These are phyloP conservation scores for Mycosphaerella sp. DNA, from an alignment of 2,329 filamentous ascomycete species.

Conservation along the genomic window DNA sequence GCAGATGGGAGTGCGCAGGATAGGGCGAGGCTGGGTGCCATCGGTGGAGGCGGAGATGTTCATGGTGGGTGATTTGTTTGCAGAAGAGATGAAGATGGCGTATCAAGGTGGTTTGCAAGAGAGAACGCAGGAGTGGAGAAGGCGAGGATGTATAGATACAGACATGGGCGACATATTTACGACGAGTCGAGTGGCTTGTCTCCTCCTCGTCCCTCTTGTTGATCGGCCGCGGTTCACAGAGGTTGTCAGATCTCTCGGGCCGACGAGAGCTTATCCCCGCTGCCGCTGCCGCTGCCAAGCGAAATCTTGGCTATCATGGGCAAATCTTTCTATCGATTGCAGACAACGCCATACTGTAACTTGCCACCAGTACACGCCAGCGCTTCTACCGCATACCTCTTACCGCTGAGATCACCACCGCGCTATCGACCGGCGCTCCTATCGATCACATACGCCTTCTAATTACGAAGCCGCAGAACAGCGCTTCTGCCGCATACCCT, in stretches of 20 bases:
- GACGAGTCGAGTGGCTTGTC: not conserved
- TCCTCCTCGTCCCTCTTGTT: not conserved
- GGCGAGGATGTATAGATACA: not conserved
- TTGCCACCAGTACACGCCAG: too few relatives aligned
- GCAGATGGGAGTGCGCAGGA: slow-evolving; percentile 71
- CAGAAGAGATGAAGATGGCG: not conserved
- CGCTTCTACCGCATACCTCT: too few relatives aligned
- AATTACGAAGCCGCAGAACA: too few relatives aligned
- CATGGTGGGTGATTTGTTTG: slow-evolving; percentile 1
- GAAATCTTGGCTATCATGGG: too few relatives aligned
- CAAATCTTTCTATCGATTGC: too few relatives aligned
- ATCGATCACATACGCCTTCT: too few relatives aligned
- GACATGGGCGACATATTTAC: not conserved
- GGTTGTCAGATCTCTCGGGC: too few relatives aligned
- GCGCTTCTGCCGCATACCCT: too few relatives aligned
- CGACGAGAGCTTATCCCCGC: not conserved
- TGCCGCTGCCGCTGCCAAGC: too few relatives aligned
- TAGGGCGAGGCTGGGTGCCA: slow-evolving; percentile 26
- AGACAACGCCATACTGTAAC: too few relatives aligned
- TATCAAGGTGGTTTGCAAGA: slow-evolving; percentile 1
- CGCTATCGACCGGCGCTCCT: too few relatives aligned
- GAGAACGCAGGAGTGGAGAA: not conserved
- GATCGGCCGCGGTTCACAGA: not conserved
- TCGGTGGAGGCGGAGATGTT: slow-evolving; percentile 6
- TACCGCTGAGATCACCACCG: too few relatives aligned